A percentile compares a stretch with the other conserved stretches of the same genome.
Conservation (phyloP, 1,284 basidiomycete genomes). For the Cryptococcus maquisensis region DNA sequence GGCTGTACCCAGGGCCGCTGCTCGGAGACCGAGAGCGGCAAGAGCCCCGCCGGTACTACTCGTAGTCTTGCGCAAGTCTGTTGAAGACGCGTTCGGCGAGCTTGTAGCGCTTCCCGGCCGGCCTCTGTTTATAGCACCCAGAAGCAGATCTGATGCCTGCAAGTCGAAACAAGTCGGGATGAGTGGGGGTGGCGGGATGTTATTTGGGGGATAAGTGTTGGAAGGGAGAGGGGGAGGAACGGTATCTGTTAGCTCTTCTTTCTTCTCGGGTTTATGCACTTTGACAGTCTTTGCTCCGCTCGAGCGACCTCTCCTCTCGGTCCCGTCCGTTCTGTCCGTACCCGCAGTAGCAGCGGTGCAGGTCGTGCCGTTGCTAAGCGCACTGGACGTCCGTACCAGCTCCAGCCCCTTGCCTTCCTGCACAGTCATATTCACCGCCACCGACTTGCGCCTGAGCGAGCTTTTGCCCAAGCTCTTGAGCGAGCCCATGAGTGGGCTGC, state of each 20-base stretch:
- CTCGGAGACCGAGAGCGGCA: constrained; percentile 36
- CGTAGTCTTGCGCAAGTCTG: constrained; percentile 16
- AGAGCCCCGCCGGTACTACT: constrained; percentile 21
- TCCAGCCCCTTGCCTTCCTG: constrained; percentile 1
- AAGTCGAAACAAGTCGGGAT: constrained; percentile 3
- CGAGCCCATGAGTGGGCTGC: background rate
- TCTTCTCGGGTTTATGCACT: background rate
- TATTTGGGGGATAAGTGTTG: constrained; percentile 1
- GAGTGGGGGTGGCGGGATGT: background rate
- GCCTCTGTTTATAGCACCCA: constrained; percentile 32
- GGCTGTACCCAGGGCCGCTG: constrained; percentile 25
- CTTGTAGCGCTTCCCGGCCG: constrained; percentile 5
- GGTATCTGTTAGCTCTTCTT: constrained; percentile 7
- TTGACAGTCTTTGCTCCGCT: constrained; percentile 3
- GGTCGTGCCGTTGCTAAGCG: background rate
- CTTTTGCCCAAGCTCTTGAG: too few species aligned
- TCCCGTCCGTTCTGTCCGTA: constrained; percentile 1
- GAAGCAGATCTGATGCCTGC: constrained; percentile 31
- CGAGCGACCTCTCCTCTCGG: constrained; percentile 6
- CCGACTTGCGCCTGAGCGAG: too few species aligned
- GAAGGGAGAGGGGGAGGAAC: constrained; percentile 7
- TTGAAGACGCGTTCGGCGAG: constrained; percentile 6
- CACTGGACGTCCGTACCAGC: too few species aligned
- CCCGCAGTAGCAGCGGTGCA: background rate
- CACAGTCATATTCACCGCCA: background rate